Percentiles rank a stretch among this genome's conserved stretches.
phyloP scores from a whole-genome alignment of 2,329 filamentous ascomycete species.

The Endoconidiophora laricicola region DNA sequence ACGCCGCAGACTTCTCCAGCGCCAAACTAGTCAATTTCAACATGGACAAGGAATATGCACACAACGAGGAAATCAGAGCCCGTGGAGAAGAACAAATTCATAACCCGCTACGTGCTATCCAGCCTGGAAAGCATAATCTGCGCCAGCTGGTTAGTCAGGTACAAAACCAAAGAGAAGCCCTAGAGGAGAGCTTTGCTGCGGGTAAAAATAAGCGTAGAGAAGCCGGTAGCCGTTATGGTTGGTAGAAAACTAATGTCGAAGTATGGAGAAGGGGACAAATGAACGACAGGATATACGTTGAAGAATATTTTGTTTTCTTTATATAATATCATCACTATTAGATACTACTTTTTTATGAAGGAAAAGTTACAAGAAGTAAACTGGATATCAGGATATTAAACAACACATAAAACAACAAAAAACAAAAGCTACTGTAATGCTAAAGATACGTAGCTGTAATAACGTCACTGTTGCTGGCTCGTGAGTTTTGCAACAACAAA shows the following conservation, averaged over 20 bases:
- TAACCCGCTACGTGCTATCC: conserved; percentile 70
- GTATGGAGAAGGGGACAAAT: too few species aligned
- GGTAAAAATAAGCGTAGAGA: conserved; percentile 67
- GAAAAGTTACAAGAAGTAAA: neutral
- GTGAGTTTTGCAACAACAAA: too few species aligned
- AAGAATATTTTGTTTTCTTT: too few species aligned
- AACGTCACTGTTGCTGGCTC: too few species aligned
- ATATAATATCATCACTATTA: too few species aligned
- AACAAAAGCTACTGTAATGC: too few species aligned
- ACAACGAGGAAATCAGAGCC: conserved; percentile 62
- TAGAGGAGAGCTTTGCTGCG: conserved; percentile 82
- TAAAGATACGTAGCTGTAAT: too few species aligned
- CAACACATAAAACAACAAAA: conserved; percentile 5
- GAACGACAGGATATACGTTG: too few species aligned
- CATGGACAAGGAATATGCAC: conserved; percentile 69
- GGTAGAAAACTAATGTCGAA: conserved; percentile 26
- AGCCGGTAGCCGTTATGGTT: conserved; percentile 70
- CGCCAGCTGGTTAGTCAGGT: conserved; percentile 75
- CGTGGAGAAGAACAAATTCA: conserved; percentile 52
- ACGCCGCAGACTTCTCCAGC: conserved; percentile 26
- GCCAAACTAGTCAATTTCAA: conserved; percentile 73
- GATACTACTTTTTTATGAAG: too few species aligned
- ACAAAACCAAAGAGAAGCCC: conserved; percentile 63
- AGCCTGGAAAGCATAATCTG: conserved; percentile 69
- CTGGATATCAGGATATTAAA: conserved; percentile 9